Base-by-base conservation (phyloP, 345 rosid genomes). In the Aurinia saxatilis region DNA sequence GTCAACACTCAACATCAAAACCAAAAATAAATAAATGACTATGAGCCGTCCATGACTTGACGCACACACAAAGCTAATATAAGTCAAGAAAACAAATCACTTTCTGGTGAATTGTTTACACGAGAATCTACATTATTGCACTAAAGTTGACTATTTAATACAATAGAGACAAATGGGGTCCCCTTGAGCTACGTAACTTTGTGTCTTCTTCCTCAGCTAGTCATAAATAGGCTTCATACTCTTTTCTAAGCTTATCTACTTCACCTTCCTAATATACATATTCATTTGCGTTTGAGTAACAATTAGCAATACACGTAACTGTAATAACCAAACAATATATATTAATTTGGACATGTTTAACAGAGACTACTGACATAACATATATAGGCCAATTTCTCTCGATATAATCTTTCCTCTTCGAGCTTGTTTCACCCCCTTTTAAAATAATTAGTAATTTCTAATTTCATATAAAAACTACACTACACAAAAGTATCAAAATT, bases 121-220 rank as follows among this genome's bases (percentile, higher is more conserved):
- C 31, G 1, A 27, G 31, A 27, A 2, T 27, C 31, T 27, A 27
- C 31, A 27, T 27, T 4, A 27, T 27, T 27, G 31, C 31, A 27
- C 7, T 27, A 27, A 27, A 27, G 31, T 27, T 61, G 73, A 68
- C 73, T 59, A 50, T n/a, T 8, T 51, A 25, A 25, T 39, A 42
- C 58, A 68, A 23, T 9, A n/a, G 30, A 68, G 60, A 59, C 73
- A 59, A 68, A 68, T 15, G 6, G 30, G 66, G 53, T 21, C 47
- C 72, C 44, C 45, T 41, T 34, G 60, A 50, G 10, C 47, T 15
- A 50, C 66, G 54, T 42, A 59, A 41, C 38, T 41, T 13, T 21
- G 18, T 50, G 72, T 67, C 66, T 18, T 59, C 47, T 68, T 68
- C 51, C 39, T 35, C 29, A 59, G 47, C 60, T 30, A 59, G 16